Evolutionary conservation across 106 monocot species (phyloP), one percentile per base, ranked within the genome.

Genomic region (Posidonia australis): DNA sequence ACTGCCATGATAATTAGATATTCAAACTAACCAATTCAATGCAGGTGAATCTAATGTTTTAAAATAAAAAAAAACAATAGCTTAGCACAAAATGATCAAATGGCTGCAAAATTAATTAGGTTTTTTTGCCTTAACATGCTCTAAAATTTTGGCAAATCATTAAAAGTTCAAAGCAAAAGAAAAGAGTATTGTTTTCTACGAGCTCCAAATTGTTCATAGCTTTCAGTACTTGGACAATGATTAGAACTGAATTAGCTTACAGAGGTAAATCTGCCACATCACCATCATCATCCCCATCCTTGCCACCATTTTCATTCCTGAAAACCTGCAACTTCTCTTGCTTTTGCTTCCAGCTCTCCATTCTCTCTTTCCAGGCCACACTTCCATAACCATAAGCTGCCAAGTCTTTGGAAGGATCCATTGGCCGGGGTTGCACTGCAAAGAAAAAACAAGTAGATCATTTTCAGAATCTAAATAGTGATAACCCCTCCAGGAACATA

Each of bases 321-420:
- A 9, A 68, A 27, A 66, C 65, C 62, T 77, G 44, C 58, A 83
- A 74, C 60, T 84, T 94, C 51, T 94, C 94, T 57, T 94, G 94
- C 69, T 86, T 94, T 69, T 89, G 89, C 62, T 86, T 93, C 94
- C 94, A 94, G 58, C 67, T 80, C 76, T 94, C 94, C 90, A 94
- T 90, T 65, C 94, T 79, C 73, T 90, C 84, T 74, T 94, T 94
- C 94, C 94, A 94, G 0, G 94, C 94, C 14, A 94, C 82, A 58
- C 89, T 94, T 62, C 94, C 94, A 78, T 94, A 94, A 10, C 94
- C 94, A 77, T 94, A 94, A 22, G 94, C 89, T 24, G 86, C 89
- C 19, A 94, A 76, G 60, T 94, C 94, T 69, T 86, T 94, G 29
- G 94, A 90, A 60, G 94, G 94, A 70, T 94, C 94, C 94, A 94